phyloP scores from a whole-genome alignment of 768 basidiomycete species.

The Trametes cinnabarina region DNA sequence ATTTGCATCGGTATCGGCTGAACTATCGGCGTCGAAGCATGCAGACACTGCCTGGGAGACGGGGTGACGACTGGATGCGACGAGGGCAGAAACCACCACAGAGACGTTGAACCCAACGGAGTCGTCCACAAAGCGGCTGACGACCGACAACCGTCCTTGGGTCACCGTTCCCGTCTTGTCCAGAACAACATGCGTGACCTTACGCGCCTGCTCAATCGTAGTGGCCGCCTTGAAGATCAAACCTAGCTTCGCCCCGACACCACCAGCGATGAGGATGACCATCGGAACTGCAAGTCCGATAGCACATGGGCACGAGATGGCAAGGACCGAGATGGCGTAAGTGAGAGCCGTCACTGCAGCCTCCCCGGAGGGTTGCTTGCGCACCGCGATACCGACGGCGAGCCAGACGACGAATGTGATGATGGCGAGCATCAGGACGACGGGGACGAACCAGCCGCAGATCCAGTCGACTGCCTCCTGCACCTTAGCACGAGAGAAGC shows the following conservation, averaged over 20 bases:
- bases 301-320: constrained; percentile 55
- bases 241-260: constrained; percentile 32
- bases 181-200: constrained; percentile 45
- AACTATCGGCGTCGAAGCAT: constrained; percentile 23
- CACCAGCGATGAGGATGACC: constrained; percentile 35
- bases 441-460: constrained; percentile 48
- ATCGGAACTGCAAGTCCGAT: constrained; percentile 37
- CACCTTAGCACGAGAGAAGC: constrained; percentile 37
- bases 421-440: constrained; percentile 41
- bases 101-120: constrained; percentile 2
- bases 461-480: constrained; percentile 50
- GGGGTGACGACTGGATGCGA: constrained; percentile 35
- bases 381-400: constrained; percentile 32
- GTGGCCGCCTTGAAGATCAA: constrained; percentile 36
- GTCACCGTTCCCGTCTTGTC: constrained; percentile 66
- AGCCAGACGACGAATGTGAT: constrained; percentile 39
- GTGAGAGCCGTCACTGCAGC: constrained; percentile 41
- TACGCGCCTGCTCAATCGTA: constrained; percentile 43
- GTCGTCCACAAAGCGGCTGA: constrained; percentile 28
- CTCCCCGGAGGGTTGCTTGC: constrained; percentile 23
- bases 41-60: constrained; percentile 35
- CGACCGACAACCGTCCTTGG: constrained; percentile 39
- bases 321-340: constrained; percentile 50
- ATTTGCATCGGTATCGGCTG: not conserved
- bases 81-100: constrained; percentile 29